Percentiles rank a stretch among this genome's conserved stretches.
These are phyloP conservation scores for Periconia macrospinosa DNA, from an alignment of 2,329 filamentous ascomycete species.

Conservation along the genomic window DNA sequence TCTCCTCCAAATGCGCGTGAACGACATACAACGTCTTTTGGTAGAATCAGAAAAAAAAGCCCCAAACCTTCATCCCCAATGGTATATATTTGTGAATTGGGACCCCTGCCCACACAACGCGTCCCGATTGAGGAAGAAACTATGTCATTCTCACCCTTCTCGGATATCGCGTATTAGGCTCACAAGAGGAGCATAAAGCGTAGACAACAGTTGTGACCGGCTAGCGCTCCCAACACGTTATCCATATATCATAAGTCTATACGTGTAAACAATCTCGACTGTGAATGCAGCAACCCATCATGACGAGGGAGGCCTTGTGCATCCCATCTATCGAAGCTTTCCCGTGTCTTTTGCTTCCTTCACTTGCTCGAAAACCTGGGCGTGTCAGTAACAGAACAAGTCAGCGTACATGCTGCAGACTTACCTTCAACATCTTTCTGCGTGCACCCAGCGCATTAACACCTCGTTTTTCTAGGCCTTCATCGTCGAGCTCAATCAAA, in stretches of 20 bases:
- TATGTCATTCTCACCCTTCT: conserved; percentile 6
- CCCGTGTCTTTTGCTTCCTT: conserved; percentile 61
- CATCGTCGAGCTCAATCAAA: conserved; percentile 87
- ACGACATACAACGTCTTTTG: background rate
- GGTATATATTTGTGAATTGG: conserved; percentile 12
- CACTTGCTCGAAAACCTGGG: conserved; percentile 89
- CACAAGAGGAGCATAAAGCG: background rate
- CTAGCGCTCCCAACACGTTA: conserved; percentile 2
- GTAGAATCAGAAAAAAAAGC: background rate
- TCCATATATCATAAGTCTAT: conserved; percentile 8
- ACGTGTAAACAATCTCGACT: conserved; percentile 11
- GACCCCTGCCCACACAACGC: conserved; percentile 10
- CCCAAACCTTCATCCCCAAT: conserved; percentile 3
- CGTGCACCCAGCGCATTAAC: conserved; percentile 93
- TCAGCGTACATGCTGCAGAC: conserved; percentile 6
- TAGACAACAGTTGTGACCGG: conserved; percentile 5
- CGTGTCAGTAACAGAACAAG: conserved; percentile 31
- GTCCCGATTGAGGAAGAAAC: conserved; percentile 11
- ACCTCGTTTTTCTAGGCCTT: conserved; percentile 86
- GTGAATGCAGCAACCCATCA: background rate
- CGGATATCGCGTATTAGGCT: conserved; percentile 8
- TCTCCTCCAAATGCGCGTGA: background rate
- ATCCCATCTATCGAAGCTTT: conserved; percentile 35
- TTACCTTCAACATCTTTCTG: conserved; percentile 95
- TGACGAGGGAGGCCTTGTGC: background rate